Percentiles rank a stretch among this genome's conserved stretches.
phyloP scores from a whole-genome alignment of 129 eudicot genomes.

The Tagetes erecta region DNA sequence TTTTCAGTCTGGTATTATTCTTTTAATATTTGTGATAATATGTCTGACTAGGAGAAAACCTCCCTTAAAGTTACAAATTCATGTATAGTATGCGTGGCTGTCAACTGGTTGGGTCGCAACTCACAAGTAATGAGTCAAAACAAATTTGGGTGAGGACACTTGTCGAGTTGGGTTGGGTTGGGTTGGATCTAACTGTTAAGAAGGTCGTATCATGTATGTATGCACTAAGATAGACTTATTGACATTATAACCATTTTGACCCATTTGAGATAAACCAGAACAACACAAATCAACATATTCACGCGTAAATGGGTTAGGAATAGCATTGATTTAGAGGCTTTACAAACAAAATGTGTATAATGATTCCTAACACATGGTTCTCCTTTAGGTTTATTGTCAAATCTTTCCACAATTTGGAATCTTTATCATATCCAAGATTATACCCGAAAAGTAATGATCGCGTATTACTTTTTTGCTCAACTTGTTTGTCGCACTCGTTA shows the following conservation, averaged over 20 bases:
- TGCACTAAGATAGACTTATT: neutral
- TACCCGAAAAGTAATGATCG: slow-evolving; percentile 13
- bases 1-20: neutral
- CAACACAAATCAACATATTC: neutral
- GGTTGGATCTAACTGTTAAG: neutral
- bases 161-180: neutral
- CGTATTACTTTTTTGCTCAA: slow-evolving; percentile 5
- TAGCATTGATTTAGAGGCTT: neutral
- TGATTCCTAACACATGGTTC: slow-evolving; percentile 18
- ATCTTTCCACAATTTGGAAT: slow-evolving; percentile 33
- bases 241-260: neutral
- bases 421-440: slow-evolving; percentile 31
- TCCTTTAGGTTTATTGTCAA: slow-evolving; percentile 32
- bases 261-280: neutral
- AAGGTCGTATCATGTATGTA: neutral
- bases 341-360: neutral
- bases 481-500: slow-evolving; percentile 8
- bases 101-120: neutral
- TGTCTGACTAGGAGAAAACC: neutral
- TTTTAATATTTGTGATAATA: neutral
- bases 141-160: neutral
- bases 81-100: neutral
- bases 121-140: neutral
- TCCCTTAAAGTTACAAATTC: no score
- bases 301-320: neutral